phyloP scores from a whole-genome alignment of 306 rosid species.

The Begonia peltatifolia region DNA sequence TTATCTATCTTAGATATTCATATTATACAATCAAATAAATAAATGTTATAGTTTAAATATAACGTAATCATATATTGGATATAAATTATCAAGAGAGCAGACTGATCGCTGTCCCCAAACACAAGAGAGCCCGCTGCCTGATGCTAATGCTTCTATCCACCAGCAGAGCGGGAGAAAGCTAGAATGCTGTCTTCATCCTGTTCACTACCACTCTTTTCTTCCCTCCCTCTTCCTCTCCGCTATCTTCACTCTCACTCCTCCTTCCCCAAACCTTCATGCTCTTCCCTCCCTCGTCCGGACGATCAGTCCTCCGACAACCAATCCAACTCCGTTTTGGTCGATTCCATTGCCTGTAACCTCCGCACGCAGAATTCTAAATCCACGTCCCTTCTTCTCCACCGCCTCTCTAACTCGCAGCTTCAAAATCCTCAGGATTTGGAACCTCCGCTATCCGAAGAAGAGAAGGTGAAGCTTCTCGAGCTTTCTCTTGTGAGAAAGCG shows the following conservation, averaged over 20 bases:
- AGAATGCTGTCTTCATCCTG: conserved; percentile 5
- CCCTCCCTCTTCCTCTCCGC: conserved; percentile 8
- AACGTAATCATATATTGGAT: too few species aligned
- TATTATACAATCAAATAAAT: too few species aligned
- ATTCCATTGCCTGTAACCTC: conserved; percentile 16
- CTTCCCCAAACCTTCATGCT: conserved; percentile 9
- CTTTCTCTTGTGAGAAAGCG: conserved; percentile 67
- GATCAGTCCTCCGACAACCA: conserved; percentile 15
- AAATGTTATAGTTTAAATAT: too few species aligned
- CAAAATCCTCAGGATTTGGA: background rate
- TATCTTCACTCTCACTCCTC: conserved; percentile 14
- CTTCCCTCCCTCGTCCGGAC: conserved; percentile 8
- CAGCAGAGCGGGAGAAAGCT: background rate
- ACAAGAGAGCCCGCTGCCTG: background rate
- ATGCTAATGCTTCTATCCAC: background rate
- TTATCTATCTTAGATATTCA: too few species aligned
- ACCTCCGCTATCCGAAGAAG: conserved; percentile 9
- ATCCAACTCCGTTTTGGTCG: conserved; percentile 8
- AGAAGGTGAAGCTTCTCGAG: conserved; percentile 44
- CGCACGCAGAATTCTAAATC: conserved; percentile 80
- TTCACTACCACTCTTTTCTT: conserved; percentile 17
- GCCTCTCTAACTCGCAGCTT: conserved; percentile 13
- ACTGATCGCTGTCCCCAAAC: too few species aligned
- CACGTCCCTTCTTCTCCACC: conserved; percentile 32
- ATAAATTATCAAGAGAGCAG: too few species aligned